Conservation (phyloP, 768 basidiomycete species). For the Kwoniella sp. region DNA sequence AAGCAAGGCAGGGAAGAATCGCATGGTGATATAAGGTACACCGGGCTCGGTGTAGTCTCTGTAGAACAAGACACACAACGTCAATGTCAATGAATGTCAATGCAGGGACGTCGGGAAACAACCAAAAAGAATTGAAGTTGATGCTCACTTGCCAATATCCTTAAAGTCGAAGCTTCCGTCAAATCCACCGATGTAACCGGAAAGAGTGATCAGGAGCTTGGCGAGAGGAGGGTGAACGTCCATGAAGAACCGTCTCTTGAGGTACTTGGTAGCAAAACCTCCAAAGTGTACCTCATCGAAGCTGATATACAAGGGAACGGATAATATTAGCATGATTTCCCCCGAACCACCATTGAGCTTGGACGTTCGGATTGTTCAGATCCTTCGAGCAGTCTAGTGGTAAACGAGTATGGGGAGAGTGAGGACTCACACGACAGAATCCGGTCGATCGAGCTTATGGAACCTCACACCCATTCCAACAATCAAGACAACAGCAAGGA, state of each 20-base stretch:
- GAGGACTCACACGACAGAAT: slow-evolving; percentile 92
- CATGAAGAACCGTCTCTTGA: slow-evolving; percentile 71
- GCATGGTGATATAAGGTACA: slow-evolving; percentile 96
- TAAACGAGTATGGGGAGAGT: no score
- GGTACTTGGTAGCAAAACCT: slow-evolving; percentile 91
- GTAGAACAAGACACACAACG: background rate
- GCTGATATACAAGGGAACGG: slow-evolving; percentile 59
- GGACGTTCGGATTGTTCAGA: no score
- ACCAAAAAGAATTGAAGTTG: background rate
- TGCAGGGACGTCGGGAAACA: background rate
- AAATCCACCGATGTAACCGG: slow-evolving; percentile 82
- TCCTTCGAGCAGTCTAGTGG: no score
- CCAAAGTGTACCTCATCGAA: slow-evolving; percentile 99
- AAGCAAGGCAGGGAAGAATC: slow-evolving; percentile 85
- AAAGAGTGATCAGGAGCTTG: slow-evolving; percentile 89
- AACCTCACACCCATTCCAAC: slow-evolving; percentile 79
- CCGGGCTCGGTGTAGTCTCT: slow-evolving; percentile 71
- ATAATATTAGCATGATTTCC: background rate
- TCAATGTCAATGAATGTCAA: no score
- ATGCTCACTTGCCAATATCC: slow-evolving; percentile 85
- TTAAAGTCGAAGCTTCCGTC: slow-evolving; percentile 95
- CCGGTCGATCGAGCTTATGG: slow-evolving; percentile 79
- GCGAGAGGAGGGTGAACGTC: slow-evolving; percentile 98
- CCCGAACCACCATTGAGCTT: no score
- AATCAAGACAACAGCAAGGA: slow-evolving; percentile 51